These are phyloP conservation scores for Sporothrix brasiliensis DNA, from an alignment of 2,329 filamentous ascomycete genomes.

Conservation along the genomic window DNA sequence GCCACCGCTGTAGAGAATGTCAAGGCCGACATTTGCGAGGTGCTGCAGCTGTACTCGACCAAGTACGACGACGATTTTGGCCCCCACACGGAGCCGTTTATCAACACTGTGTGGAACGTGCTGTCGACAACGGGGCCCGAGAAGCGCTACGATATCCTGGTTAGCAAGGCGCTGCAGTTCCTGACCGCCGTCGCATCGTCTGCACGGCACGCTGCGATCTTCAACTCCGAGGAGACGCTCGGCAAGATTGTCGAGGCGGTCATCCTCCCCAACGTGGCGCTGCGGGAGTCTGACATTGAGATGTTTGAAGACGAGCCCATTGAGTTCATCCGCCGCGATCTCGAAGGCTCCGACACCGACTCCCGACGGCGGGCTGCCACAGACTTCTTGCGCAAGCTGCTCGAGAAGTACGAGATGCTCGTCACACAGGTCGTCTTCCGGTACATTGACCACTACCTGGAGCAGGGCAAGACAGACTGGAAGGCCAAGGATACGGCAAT, in stretches of 20 bases:
- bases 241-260: slow-evolving; percentile 94
- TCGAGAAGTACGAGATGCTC: slow-evolving; percentile 81
- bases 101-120: slow-evolving; percentile 87
- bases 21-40: slow-evolving; percentile 92
- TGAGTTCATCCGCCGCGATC: slow-evolving; percentile 91
- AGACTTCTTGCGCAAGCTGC: slow-evolving; percentile 86
- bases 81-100: slow-evolving; percentile 76
- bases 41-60: slow-evolving; percentile 83
- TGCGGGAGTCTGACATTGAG: slow-evolving; percentile 92
- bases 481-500: slow-evolving; percentile 98
- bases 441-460: slow-evolving; percentile 85
- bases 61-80: slow-evolving; percentile 97
- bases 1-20: slow-evolving; percentile 81
- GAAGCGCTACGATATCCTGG: slow-evolving; percentile 90
- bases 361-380: slow-evolving; percentile 90
- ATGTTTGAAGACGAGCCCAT: slow-evolving; percentile 98
- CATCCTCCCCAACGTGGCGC: slow-evolving; percentile 85
- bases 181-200: slow-evolving; percentile 84
- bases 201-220: slow-evolving; percentile 75
- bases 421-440: slow-evolving; percentile 86
- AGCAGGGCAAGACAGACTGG: slow-evolving; percentile 82
- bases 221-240: slow-evolving; percentile 79
- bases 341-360: slow-evolving; percentile 95
- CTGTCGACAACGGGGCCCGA: slow-evolving; percentile 83
- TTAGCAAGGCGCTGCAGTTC: slow-evolving; percentile 93